phyloP scores from a whole-genome alignment of 352 stramenopile species.

The Phytophthora nicotianae region DNA sequence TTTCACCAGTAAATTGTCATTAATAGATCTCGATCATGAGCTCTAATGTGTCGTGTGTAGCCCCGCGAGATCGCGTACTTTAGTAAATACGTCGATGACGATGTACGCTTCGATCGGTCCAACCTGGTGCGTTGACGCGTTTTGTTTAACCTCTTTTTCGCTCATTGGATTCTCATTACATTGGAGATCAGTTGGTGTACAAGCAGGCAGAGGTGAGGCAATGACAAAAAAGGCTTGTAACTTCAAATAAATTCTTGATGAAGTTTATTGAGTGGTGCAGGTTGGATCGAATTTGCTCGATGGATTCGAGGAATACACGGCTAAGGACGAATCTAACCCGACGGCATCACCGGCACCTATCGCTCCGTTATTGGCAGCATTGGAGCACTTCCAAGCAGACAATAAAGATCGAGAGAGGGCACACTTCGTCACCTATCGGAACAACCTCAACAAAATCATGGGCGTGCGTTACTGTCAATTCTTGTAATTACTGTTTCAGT shows the following conservation, averaged over 20 bases:
- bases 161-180: background rate
- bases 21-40: background rate
- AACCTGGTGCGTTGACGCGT: slow-evolving; percentile 52
- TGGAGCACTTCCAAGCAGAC: slow-evolving; percentile 49
- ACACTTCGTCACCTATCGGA: slow-evolving; percentile 76
- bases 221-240: background rate
- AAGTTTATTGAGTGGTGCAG: slow-evolving; percentile 19
- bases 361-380: slow-evolving; percentile 46
- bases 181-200: slow-evolving; percentile 33
- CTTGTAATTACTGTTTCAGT: background rate
- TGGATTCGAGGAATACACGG: slow-evolving; percentile 54
- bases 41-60: slow-evolving; percentile 27
- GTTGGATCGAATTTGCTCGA: slow-evolving; percentile 64
- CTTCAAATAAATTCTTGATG: background rate
- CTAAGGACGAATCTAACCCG: slow-evolving; percentile 59
- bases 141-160: background rate
- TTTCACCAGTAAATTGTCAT: background rate
- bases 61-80: slow-evolving; percentile 69
- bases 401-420: slow-evolving; percentile 15
- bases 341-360: slow-evolving; percentile 52
- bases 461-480: slow-evolving; percentile 37
- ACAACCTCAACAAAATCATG: slow-evolving; percentile 89
- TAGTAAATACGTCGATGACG: slow-evolving; percentile 53
- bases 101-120: slow-evolving; percentile 61
- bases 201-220: slow-evolving; percentile 32